Evolutionary conservation across 139 green algal species (phyloP), one percentile per base, ranked within the genome.

Genomic region (Choricystis sp.): DNA sequence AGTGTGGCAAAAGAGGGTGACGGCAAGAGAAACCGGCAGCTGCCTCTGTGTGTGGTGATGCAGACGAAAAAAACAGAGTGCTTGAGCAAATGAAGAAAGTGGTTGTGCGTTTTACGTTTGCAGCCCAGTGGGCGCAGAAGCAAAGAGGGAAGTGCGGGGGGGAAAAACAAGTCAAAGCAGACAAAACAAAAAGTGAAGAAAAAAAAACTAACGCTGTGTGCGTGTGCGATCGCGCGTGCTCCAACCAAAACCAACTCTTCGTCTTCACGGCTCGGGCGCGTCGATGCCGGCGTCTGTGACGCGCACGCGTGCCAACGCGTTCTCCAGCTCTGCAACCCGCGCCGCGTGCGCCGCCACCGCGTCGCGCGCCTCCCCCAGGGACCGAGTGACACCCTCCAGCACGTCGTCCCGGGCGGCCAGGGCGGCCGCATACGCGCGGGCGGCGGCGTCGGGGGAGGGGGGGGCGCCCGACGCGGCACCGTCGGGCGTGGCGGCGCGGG

Each of bases 1-100:
- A 20, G 28, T 59, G 22, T 68, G 25, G 59, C 49, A 56, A 68
- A 62, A 63, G 24, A 65, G n/a, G n/a, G n/a, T n/a, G n/a, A n/a
- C n/a, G n/a, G n/a, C n/a, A n/a, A n/a, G n/a, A n/a, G n/a, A n/a
- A n/a, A n/a, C n/a, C n/a, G n/a, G n/a, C n/a, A n/a, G n/a, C n/a
- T n/a, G n/a, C n/a, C n/a, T n/a, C n/a, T n/a, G n/a, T n/a, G n/a
- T n/a, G n/a, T n/a, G n/a, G n/a, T n/a, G n/a, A n/a, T n/a, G n/a
- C n/a, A n/a, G n/a, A n/a, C n/a, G n/a, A n/a, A n/a, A n/a, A n/a
- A n/a, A n/a, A n/a, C n/a, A n/a, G n/a, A n/a, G n/a, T n/a, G n/a
- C n/a, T n/a, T n/a, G n/a, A n/a, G n/a, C n/a, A n/a, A n/a, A n/a
- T n/a, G n/a, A n/a, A n/a, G n/a, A n/a, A n/a, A n/a, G n/a, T n/a